Evolutionary conservation across 208 protist genomes (phyloP).

Genomic region (Eutreptiella sp.): DNA sequence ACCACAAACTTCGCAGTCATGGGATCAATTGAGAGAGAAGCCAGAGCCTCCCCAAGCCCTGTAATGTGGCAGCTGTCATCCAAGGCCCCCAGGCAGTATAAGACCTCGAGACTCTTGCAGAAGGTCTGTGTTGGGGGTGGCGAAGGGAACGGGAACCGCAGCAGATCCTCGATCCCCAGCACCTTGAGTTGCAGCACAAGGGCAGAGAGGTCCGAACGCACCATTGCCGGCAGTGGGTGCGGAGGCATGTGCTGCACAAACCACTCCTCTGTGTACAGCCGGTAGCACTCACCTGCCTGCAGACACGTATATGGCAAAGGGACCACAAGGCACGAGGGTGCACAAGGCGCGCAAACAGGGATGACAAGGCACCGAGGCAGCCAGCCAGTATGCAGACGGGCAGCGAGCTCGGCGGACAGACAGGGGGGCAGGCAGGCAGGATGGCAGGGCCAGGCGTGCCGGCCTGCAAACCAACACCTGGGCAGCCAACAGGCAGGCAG

Average conservation of each 20-base stretch:
- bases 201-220: conserved; percentile 62
- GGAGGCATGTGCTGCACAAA: conserved; percentile 4
- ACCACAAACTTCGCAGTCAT: conserved; percentile 57
- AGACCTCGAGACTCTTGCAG: conserved; percentile 68
- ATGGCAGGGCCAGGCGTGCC: no score
- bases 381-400: no score
- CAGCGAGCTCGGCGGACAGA: no score
- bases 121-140: conserved; percentile 75
- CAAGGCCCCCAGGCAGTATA: conserved; percentile 61
- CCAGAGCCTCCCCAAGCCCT: conserved; percentile 60
- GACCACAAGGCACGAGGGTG: no score
- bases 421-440: no score
- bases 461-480: no score
- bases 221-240: conserved; percentile 62
- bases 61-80: conserved; percentile 39
- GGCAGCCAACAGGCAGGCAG: no score
- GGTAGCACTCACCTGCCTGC: conserved; percentile 72
- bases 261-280: conserved; percentile 59
- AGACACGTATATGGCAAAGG: no score
- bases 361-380: no score
- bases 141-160: conserved; percentile 88
- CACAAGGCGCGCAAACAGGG: no score
- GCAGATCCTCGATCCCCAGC: conserved; percentile 72
- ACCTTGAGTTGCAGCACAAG: conserved; percentile 65
- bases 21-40: conserved; percentile 68